Base-by-base conservation (phyloP, 345 rosid genomes). In the Corchorus olitorius region DNA sequence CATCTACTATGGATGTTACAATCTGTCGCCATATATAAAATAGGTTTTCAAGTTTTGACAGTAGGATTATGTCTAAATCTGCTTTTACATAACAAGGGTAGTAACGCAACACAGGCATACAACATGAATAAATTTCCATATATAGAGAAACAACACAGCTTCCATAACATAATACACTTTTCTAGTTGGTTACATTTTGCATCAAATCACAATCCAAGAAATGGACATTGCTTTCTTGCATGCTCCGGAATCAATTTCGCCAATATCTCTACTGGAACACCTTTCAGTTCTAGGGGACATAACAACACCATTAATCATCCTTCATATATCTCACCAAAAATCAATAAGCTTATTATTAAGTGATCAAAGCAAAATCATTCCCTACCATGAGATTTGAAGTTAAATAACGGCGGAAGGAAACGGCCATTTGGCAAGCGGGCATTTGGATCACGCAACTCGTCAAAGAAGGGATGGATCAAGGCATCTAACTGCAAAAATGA, bases 401-500 rank as follows among this genome's bases (percentile, higher is more conserved):
- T 92, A 81, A 97, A 91, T 35, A 94, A 81, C 0, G 98, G 97
- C 2, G 97, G 99, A 79, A 94, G 92, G 87, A 90, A 85, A 11
- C 93, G 95, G 39, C 97, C 97, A 66, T 90, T 92, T 65, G 99
- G 99, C 78, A 97, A 74, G 74, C 93, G 89, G 7, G 93, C 80
- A 45, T 85, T 92, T 2, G 86, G 91, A 74, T 94, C 97, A 14
- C 97, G 95, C 59, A 97, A 82, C 86, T 97, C 99, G 19, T 97
- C 97, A 78, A 97, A 97, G 85, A 97, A 97, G 37, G 98, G 98
- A 78, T 97, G 98, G 66, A 83, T 88, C 86, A 97, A 82, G 58
- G 94, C 94, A 75, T 94, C 97, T 35, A 91, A 85, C 99, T 94
- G 86, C 83, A 84, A 67, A 22, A 17, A 22, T 19, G 52, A 39